Evolutionary conservation across 257 asterid species (phyloP).

Genomic region (Nicotiana tomentosiformis): DNA sequence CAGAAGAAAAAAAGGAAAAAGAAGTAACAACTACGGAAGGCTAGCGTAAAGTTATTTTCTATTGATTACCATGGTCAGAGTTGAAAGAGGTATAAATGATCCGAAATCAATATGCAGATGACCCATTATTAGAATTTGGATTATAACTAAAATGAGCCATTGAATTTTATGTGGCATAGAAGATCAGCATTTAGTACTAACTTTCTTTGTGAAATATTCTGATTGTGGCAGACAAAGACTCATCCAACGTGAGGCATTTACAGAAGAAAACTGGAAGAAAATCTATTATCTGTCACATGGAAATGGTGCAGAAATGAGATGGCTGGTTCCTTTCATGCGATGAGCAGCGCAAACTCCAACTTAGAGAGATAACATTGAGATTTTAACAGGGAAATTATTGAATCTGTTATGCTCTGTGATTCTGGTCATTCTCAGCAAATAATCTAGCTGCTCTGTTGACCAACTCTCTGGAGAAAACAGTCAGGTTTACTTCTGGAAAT

Average conservation of each 20-base stretch:
- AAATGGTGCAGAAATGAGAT: constrained; percentile 89
- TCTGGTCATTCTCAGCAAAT: neutral
- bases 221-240: constrained; percentile 69
- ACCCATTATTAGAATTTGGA: neutral
- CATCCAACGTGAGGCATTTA: constrained; percentile 62
- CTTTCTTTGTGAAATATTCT: neutral
- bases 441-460: neutral
- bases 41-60: neutral
- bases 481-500: neutral
- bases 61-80: too few relatives aligned
- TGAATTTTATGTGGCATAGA: neutral
- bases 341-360: constrained; percentile 18
- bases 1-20: neutral
- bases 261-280: constrained; percentile 95
- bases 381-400: neutral
- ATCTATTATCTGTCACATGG: constrained; percentile 84
- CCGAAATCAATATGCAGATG: too few relatives aligned
- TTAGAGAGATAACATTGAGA: neutral
- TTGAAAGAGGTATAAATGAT: too few relatives aligned
- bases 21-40: neutral
- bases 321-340: constrained; percentile 80
- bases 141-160: too few relatives aligned
- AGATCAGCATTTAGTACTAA: neutral
- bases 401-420: neutral
- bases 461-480: neutral